Evolutionary conservation across 768 basidiomycete species (phyloP).

Genomic region (Pisolithus orientalis): DNA sequence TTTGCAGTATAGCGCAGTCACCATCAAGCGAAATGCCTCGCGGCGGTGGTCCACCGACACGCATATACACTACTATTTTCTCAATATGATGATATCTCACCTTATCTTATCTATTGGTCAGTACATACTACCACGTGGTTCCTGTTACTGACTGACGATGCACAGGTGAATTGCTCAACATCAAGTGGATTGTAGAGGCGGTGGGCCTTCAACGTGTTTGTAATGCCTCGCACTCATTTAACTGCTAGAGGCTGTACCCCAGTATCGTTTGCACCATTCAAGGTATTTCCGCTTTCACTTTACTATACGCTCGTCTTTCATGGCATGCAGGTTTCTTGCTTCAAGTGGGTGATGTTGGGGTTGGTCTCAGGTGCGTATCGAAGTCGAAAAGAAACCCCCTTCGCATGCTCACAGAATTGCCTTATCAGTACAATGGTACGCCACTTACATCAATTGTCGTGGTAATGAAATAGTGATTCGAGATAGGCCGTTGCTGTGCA

Average conservation of each 20-base stretch:
- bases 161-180: not conserved
- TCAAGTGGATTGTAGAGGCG: too few species aligned
- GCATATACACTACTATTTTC: too few species aligned
- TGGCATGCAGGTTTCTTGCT: conserved; percentile 26
- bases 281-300: conserved; percentile 17
- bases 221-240: not conserved
- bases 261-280: conserved; percentile 29
- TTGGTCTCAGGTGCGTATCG: conserved; percentile 29
- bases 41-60: conserved; percentile 16
- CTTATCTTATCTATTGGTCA: conserved; percentile 29
- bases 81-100: conserved; percentile 25
- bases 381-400: not conserved
- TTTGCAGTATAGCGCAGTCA: conserved; percentile 21
- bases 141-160: not conserved
- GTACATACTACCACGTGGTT: not conserved
- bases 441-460: not conserved
- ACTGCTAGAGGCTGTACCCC: conserved; percentile 22
- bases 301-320: not conserved
- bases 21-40: conserved; percentile 16
- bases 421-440: conserved; percentile 1
- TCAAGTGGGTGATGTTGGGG: conserved; percentile 36
- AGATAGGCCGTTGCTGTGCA: conserved; percentile 29
- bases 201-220: not conserved
- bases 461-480: not conserved
- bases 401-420: conserved; percentile 1